phyloP scores from a whole-genome alignment of 23 red algal genomes.

The Gracilaria caudata region DNA sequence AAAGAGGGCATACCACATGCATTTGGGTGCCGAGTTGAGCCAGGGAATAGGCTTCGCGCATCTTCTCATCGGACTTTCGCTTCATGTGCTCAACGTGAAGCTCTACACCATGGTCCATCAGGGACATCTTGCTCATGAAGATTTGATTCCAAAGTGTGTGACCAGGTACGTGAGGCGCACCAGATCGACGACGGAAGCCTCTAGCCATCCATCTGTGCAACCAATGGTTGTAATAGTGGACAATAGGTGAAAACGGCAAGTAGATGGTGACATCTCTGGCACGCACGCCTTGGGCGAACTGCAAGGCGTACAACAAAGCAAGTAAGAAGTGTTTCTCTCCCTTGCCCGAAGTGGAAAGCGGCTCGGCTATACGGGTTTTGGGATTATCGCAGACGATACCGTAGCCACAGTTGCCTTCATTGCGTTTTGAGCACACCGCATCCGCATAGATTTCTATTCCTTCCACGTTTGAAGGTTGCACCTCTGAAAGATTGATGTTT shows the following conservation, averaged over 20 bases:
- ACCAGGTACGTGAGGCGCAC: neutral
- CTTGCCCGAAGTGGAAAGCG: neutral
- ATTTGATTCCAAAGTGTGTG: constrained; percentile 16
- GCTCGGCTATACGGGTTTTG: constrained; percentile 33
- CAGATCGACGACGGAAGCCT: constrained; percentile 8
- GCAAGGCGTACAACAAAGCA: constrained; percentile 12
- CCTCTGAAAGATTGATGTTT: neutral
- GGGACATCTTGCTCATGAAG: neutral
- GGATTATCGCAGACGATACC: constrained; percentile 9
- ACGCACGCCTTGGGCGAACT: constrained; percentile 34
- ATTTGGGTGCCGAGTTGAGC: constrained; percentile 14
- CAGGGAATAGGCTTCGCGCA: constrained; percentile 15
- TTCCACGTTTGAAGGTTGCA: neutral
- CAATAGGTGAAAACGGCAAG: neutral
- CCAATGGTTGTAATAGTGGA: constrained; percentile 24
- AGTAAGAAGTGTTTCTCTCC: constrained; percentile 1
- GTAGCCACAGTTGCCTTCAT: constrained; percentile 1
- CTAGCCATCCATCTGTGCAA: constrained; percentile 26
- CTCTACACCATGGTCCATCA: constrained; percentile 15
- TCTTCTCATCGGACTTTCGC: constrained; percentile 18
- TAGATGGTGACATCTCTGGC: constrained; percentile 24
- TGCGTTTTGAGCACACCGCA: neutral
- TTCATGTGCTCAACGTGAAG: constrained; percentile 5
- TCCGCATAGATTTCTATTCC: neutral
- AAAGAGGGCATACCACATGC: constrained; percentile 39